Percentiles rank a stretch among this genome's conserved stretches.
These are phyloP conservation scores for Boletus sp. DNA, from an alignment of 1,284 basidiomycete genomes.

Conservation along the genomic window DNA sequence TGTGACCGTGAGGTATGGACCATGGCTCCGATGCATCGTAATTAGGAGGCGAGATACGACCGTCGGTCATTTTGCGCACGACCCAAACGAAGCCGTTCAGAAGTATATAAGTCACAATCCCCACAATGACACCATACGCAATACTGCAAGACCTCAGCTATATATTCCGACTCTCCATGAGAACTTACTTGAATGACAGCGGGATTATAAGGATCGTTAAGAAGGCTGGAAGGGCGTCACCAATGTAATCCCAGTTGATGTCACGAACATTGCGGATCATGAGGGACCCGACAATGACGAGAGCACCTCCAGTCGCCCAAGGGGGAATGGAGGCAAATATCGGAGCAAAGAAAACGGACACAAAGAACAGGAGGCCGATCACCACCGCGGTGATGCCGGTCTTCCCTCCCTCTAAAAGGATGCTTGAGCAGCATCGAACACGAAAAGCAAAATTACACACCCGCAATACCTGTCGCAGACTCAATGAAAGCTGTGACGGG, in stretches of 20 bases:
- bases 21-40: constrained; percentile 63
- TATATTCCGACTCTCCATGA: background rate
- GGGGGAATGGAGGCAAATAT: constrained; percentile 85
- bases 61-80: constrained; percentile 52
- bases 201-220: constrained; percentile 75
- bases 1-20: constrained; percentile 64
- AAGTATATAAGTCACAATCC: constrained; percentile 66
- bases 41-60: constrained; percentile 66
- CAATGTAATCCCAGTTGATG: constrained; percentile 87
- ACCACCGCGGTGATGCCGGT: constrained; percentile 81
- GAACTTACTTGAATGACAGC: constrained; percentile 68
- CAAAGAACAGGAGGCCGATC: constrained; percentile 77
- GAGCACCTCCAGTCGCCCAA: constrained; percentile 86
- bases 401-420: constrained; percentile 72
- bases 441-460: constrained; percentile 33
- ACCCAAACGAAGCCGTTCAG: constrained; percentile 69
- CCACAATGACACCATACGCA: constrained; percentile 86
- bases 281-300: constrained; percentile 83
- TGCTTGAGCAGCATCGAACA: background rate
- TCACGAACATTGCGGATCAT: constrained; percentile 87
- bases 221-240: constrained; percentile 84
- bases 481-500: constrained; percentile 89
- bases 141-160: constrained; percentile 53
- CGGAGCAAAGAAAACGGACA: constrained; percentile 86
- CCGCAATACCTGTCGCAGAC: constrained; percentile 73